Conservation (phyloP, 176 grass and related monocot species). For the Oryza glumipatula region DNA sequence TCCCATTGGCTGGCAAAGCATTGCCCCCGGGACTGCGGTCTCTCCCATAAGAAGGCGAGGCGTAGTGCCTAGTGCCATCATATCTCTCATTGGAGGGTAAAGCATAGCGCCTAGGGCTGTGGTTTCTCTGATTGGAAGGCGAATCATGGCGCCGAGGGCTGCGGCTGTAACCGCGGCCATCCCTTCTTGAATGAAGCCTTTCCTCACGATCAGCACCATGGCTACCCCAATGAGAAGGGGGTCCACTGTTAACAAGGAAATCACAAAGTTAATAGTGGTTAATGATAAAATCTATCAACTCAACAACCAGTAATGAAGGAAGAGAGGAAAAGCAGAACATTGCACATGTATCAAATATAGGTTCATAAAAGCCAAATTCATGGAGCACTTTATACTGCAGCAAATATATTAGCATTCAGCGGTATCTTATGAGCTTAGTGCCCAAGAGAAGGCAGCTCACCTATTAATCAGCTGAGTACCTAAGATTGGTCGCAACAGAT, state of each 20-base stretch:
- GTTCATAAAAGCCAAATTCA: background rate
- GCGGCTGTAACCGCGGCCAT: background rate
- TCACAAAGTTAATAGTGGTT: background rate
- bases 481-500: conserved; percentile 11
- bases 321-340: background rate
- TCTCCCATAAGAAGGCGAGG: background rate
- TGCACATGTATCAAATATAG: background rate
- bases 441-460: background rate
- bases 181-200: conserved; percentile 46
- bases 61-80: background rate
- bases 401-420: background rate
- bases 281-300: background rate
- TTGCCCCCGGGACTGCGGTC: conserved; percentile 43
- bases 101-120: background rate
- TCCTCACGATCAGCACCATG: conserved; percentile 28
- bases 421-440: background rate
- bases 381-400: conserved; percentile 3
- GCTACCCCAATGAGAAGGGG: conserved; percentile 51
- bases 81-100: background rate
- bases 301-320: background rate
- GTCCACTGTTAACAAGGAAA: conserved; percentile 30
- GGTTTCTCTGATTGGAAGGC: background rate
- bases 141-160: background rate
- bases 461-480: background rate
- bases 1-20: conserved; percentile 27